Base-by-base conservation (phyloP, 2,329 filamentous ascomycete species). In the Xylariomycetidae sp. region DNA sequence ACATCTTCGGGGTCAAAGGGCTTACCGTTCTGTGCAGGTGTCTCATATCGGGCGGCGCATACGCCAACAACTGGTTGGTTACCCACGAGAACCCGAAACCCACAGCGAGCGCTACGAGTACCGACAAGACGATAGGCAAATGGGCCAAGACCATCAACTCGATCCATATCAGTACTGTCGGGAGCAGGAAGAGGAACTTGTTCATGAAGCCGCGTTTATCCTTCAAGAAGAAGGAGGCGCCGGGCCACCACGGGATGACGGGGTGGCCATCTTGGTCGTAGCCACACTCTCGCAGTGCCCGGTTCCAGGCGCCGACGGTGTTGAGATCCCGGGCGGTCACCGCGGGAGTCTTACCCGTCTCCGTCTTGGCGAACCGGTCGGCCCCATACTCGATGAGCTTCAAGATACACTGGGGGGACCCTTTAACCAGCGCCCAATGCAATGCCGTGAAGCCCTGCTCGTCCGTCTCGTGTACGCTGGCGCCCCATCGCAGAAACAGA, bases 361-460 rank as follows among this genome's bases (percentile, higher is more conserved):
- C 74, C 18, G 89, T 95, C 63, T 88, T 83, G 23, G 85, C 87
- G 55, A 94, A 96, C 28, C 92, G 77, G 61, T 98, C 92, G 17
- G 89, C 81, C 29, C 92, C 93, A 58, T 95, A 95, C 65, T 98
- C 92, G 47, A 98, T 75, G 27, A 98, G 70, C 62, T 95, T 96
- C 56, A 93, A 80, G 43, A 98, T 84, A 57, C 89, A 95, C 9
- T 80, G 80, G 40, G 85, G 76, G 30, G 83, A 92, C 10, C 93
- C 92, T 62, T 94, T 95, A 22, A 98, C 92, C 29, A 98, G 67
- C 1, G 88, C 89, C 92, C 92, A 98, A 56, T 98, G 92, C 46
- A 98, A 66, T 4, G 92, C 88, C 0, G 90, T 95, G 58, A 96
- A 92, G 18, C 90, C 90, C 48, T 89, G 84, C 55, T 95, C 88